A percentile compares a stretch with the other conserved stretches of the same genome.
These are phyloP conservation scores for Leccinellum rugosiceps DNA, from an alignment of 768 basidiomycete genomes.

Conservation along the genomic window DNA sequence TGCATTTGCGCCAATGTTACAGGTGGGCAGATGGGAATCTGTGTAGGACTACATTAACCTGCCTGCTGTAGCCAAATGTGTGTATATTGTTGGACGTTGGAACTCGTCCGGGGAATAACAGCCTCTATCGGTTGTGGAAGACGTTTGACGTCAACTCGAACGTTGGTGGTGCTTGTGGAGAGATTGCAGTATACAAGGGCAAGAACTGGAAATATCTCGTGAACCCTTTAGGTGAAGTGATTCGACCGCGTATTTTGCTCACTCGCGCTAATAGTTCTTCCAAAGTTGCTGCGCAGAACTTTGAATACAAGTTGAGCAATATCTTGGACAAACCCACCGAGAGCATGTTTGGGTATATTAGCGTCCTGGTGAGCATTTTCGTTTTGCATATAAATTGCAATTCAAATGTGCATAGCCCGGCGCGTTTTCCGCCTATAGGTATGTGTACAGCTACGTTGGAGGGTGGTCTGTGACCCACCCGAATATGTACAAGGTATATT, in stretches of 20 bases:
- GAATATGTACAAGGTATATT: constrained; percentile 55
- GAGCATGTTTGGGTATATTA: constrained; percentile 92
- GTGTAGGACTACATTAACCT: neutral
- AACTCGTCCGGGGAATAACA: constrained; percentile 83
- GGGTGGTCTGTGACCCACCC: neutral
- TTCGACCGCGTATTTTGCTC: neutral
- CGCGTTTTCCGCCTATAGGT: constrained; percentile 89
- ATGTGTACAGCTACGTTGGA: neutral
- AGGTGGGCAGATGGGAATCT: constrained; percentile 42
- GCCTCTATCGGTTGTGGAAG: constrained; percentile 95
- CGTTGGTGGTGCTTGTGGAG: constrained; percentile 96
- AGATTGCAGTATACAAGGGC: constrained; percentile 91
- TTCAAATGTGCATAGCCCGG: constrained; percentile 57
- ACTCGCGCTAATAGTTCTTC: neutral
- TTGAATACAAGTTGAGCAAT: constrained; percentile 90
- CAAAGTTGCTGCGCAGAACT: constrained; percentile 91
- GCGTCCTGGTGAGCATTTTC: constrained; percentile 63
- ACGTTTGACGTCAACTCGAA: constrained; percentile 89
- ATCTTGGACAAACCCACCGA: constrained; percentile 91
- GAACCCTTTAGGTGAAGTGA: constrained; percentile 74
- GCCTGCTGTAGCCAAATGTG: constrained; percentile 66
- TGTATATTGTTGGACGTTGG: constrained; percentile 94
- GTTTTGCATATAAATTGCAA: neutral
- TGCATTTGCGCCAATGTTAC: constrained; percentile 79
- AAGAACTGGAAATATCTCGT: constrained; percentile 76